Percentiles rank a stretch among this genome's conserved stretches.
These are phyloP conservation scores for Tieghemiomyces parasiticus DNA, from an alignment of 192 early-diverging fungal genomes.

Conservation along the genomic window DNA sequence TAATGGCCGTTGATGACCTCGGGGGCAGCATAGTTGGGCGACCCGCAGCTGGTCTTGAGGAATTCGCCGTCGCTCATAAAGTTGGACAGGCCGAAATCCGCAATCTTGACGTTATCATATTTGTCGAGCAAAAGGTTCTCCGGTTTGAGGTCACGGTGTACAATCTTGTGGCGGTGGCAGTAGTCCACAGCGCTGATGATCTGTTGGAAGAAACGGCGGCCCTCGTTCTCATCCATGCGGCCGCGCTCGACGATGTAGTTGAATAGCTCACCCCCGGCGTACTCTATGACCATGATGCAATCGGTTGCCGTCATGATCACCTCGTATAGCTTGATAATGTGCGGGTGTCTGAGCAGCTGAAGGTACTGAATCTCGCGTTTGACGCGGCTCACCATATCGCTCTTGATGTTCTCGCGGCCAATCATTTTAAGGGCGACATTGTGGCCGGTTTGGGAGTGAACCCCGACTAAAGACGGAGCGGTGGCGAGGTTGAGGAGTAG, in stretches of 20 bases:
- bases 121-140: constrained; percentile 85
- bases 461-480: constrained; percentile 78
- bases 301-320: constrained; percentile 93
- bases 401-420: constrained; percentile 79
- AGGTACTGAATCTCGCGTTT: constrained; percentile 97
- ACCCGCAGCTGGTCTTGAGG: constrained; percentile 73
- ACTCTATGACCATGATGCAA: constrained; percentile 92
- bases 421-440: constrained; percentile 96
- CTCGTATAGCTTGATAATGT: constrained; percentile 99
- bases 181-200: constrained; percentile 90
- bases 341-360: constrained; percentile 86
- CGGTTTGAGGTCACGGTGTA: constrained; percentile 71
- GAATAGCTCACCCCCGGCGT: constrained; percentile 72
- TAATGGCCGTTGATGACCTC: constrained; percentile 76
- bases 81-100: constrained; percentile 95
- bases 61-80: constrained; percentile 79
- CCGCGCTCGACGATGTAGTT: constrained; percentile 75
- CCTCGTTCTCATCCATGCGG: constrained; percentile 70
- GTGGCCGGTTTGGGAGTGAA: constrained; percentile 87
- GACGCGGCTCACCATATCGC: constrained; percentile 90
- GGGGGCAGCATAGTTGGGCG: constrained; percentile 73
- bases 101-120: constrained; percentile 88
- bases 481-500: too few relatives aligned
- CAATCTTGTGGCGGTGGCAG: constrained; percentile 87
- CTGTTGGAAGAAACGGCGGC: constrained; percentile 88